Conservation (phyloP, 306 rosid species). For the Rosa persica region DNA sequence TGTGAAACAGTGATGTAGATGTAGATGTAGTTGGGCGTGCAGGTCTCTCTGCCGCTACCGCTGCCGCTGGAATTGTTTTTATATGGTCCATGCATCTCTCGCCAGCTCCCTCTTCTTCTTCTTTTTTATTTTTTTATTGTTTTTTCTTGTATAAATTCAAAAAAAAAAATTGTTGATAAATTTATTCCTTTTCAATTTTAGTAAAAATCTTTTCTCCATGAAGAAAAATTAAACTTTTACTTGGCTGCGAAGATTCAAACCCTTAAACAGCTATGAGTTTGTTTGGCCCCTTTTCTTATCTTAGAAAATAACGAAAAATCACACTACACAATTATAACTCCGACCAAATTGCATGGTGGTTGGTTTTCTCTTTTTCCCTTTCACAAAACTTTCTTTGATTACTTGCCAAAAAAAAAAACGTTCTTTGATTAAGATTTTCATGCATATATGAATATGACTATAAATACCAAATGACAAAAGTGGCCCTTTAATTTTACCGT, state of each 20-base stretch:
- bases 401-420: too few species aligned
- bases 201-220: neutral
- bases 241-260: constrained; percentile 35
- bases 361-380: constrained; percentile 30
- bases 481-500: neutral
- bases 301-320: constrained; percentile 39
- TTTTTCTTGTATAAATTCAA: neutral
- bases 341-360: constrained; percentile 40
- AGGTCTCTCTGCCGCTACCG: constrained; percentile 40
- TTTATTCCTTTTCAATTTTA: neutral
- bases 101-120: constrained; percentile 39
- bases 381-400: constrained; percentile 3
- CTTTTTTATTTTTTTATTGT: constrained; percentile 4
- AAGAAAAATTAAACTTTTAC: constrained; percentile 4
- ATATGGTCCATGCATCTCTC: constrained; percentile 50
- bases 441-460: constrained; percentile 22
- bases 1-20: constrained; percentile 23
- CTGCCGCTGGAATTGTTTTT: constrained; percentile 51
- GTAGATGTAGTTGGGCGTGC: constrained; percentile 44
- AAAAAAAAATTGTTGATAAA: neutral
- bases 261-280: constrained; percentile 27
- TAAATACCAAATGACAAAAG: constrained; percentile 10
- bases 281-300: constrained; percentile 24
- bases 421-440: too few species aligned
- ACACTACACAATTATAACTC: constrained; percentile 11